phyloP scores from a whole-genome alignment of 768 basidiomycete genomes.

The Auricularia cornea region DNA sequence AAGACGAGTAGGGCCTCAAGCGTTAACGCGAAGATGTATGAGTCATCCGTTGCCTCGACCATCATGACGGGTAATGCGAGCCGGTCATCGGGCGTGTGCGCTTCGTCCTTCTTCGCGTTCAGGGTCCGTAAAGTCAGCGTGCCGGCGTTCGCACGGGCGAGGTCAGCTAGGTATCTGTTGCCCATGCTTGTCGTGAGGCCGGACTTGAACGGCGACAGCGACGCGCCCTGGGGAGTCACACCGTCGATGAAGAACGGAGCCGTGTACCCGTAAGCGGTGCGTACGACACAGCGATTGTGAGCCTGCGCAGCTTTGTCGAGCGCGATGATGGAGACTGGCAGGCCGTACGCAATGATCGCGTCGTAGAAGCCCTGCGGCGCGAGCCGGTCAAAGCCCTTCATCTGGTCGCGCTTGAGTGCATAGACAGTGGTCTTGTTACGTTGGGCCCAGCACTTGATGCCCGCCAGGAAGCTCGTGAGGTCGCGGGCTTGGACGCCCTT shows the following conservation, averaged over 20 bases:
- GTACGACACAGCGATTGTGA: background rate
- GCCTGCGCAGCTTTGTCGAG: background rate
- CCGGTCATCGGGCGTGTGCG: background rate
- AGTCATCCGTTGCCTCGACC: background rate
- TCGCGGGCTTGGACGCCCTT: background rate
- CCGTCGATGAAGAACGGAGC: constrained; percentile 15
- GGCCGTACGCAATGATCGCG: background rate
- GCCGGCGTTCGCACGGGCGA: background rate
- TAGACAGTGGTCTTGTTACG: background rate
- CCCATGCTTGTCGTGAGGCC: constrained; percentile 20
- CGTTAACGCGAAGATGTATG: background rate
- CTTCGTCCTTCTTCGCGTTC: background rate
- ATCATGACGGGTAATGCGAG: background rate
- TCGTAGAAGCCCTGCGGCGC: background rate
- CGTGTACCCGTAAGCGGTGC: constrained; percentile 22
- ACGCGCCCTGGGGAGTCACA: constrained; percentile 23
- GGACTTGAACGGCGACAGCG: constrained; percentile 21
- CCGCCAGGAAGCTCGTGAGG: background rate
- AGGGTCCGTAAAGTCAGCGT: background rate
- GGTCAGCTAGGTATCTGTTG: constrained; percentile 14
- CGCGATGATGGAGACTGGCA: background rate
- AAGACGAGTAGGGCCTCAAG: background rate
- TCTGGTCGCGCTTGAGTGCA: background rate
- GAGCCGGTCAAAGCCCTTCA: background rate
- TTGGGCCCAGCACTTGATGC: background rate